These are phyloP conservation scores for Stephania cephalantha DNA, from an alignment of 164 flowering plant species.

Conservation along the genomic window DNA sequence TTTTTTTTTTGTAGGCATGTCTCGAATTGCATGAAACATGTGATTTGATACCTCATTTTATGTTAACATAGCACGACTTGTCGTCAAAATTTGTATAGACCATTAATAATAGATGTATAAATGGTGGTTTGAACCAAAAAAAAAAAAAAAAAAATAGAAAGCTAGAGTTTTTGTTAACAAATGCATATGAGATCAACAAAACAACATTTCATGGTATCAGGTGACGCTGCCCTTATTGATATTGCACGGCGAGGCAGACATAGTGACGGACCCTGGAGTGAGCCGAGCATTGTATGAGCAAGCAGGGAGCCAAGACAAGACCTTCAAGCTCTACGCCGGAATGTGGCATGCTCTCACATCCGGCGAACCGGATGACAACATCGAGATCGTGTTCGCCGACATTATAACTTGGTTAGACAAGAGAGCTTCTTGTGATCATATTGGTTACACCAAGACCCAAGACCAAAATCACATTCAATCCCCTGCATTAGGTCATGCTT, in stretches of 20 bases:
- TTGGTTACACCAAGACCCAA: background rate
- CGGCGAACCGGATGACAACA: conserved; percentile 80
- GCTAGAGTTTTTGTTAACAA: too few relatives aligned
- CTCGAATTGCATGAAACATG: too few relatives aligned
- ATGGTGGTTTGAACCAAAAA: too few relatives aligned
- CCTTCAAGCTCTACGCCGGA: conserved; percentile 69
- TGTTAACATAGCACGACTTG: too few relatives aligned
- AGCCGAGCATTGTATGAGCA: conserved; percentile 70
- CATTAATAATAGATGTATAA: too few relatives aligned
- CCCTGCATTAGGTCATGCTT: background rate
- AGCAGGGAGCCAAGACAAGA: conserved; percentile 80
- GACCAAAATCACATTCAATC: background rate
- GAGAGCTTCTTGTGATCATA: conserved; percentile 17
- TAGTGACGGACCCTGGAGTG: conserved; percentile 86
- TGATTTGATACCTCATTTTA: too few relatives aligned
- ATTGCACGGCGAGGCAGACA: conserved; percentile 88
- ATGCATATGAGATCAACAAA: too few relatives aligned
- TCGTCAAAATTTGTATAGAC: too few relatives aligned
- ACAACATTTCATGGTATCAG: conserved; percentile 22
- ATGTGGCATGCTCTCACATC: conserved; percentile 96
- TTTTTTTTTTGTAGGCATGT: too few relatives aligned
- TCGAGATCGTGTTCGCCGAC: conserved; percentile 71
- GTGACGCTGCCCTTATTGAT: conserved; percentile 79
- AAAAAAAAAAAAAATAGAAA: too few relatives aligned
- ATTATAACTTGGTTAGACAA: conserved; percentile 78